phyloP scores from a whole-genome alignment of 805 yeast genomes.

The Brettanomyces custersianus region DNA sequence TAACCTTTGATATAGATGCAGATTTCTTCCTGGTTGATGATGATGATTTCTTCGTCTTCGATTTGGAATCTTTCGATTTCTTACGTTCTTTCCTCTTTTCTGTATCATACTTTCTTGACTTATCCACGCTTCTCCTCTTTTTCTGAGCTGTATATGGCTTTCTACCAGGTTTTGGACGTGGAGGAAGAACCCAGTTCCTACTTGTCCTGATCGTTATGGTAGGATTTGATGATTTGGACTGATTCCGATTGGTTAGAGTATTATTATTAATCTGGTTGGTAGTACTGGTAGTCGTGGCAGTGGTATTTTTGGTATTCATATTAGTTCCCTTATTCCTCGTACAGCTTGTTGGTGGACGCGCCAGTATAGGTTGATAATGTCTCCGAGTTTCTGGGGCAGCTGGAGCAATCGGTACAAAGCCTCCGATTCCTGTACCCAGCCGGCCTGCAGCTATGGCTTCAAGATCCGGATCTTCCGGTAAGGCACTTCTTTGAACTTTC shows the following conservation, averaged over 20 bases:
- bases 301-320: too few relatives aligned
- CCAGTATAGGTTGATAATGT: too few relatives aligned
- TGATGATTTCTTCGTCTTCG: background rate
- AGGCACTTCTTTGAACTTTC: too few relatives aligned
- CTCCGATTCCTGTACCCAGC: background rate
- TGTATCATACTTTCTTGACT: background rate
- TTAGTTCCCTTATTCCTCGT: too few relatives aligned
- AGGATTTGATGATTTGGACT: conserved; percentile 1
- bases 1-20: background rate
- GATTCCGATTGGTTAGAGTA: too few relatives aligned
- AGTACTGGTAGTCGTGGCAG: too few relatives aligned
- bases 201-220: conserved; percentile 45
- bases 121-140: conserved; percentile 1
- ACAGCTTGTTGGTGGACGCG: too few relatives aligned
- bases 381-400: background rate
- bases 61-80: background rate
- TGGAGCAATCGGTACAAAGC: background rate
- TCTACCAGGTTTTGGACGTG: conserved; percentile 52
- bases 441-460: background rate
- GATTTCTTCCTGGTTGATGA: background rate
- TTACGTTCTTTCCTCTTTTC: background rate
- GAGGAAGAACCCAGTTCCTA: conserved; percentile 52
- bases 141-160: conserved; percentile 19
- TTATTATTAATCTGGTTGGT: too few relatives aligned
- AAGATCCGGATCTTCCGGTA: background rate